A percentile compares a stretch with the other conserved stretches of the same genome.
Conservation (phyloP, 225 moss, liverwort and hornwort genomes). For the Straminergon stramineum region DNA sequence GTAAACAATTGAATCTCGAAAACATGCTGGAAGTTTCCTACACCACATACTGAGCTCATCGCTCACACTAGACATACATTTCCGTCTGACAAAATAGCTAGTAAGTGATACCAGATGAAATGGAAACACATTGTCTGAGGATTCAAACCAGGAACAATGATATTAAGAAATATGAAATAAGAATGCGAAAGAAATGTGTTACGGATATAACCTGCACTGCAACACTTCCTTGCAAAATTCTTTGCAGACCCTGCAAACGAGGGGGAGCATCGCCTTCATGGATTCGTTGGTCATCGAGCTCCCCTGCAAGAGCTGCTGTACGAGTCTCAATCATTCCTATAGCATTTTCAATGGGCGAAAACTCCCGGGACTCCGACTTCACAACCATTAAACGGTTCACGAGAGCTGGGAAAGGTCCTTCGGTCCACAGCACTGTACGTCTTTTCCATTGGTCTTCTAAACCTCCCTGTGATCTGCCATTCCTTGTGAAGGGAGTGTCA, state of each 20-base stretch:
- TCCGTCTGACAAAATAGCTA: background rate
- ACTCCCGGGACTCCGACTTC: conserved; percentile 85
- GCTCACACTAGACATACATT: background rate
- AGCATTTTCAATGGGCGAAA: conserved; percentile 95
- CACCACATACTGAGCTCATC: background rate
- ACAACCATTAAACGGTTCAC: conserved; percentile 81
- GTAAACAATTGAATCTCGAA: background rate
- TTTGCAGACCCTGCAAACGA: conserved; percentile 83
- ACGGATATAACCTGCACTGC: conserved; percentile 68
- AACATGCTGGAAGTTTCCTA: background rate
- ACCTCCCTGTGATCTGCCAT: conserved; percentile 84
- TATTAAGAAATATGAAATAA: background rate
- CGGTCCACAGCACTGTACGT: conserved; percentile 70
- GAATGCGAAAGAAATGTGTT: background rate
- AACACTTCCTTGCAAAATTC: conserved; percentile 95
- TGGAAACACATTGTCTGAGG: background rate
- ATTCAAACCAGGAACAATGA: background rate
- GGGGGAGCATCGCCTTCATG: conserved; percentile 79
- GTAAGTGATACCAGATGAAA: background rate
- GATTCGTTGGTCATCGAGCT: conserved; percentile 79
- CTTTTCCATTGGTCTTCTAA: conserved; percentile 98
- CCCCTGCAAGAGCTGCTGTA: conserved; percentile 62
- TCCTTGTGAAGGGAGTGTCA: conserved; percentile 92
- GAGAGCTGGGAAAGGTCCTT: conserved; percentile 88
- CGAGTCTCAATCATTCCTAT: conserved; percentile 97